Conservation (phyloP, 2,329 filamentous ascomycete genomes). For the Curvularia spicifera region DNA sequence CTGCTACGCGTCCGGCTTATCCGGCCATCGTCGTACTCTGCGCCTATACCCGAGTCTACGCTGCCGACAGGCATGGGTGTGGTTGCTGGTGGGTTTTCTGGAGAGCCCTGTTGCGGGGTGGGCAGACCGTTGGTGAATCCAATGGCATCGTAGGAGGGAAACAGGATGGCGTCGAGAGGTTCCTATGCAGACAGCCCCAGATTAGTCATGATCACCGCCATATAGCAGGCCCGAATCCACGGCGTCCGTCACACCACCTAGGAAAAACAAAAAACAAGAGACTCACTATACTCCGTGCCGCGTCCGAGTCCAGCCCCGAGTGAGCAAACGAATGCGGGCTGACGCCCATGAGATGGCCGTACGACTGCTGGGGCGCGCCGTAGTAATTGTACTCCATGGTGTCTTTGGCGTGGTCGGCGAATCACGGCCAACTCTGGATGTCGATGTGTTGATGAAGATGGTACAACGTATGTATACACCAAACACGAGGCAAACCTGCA, state of each 20-base stretch:
- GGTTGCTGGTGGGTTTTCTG: slow-evolving; percentile 35
- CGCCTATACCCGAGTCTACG: slow-evolving; percentile 52
- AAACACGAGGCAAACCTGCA: no score
- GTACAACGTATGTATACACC: no score
- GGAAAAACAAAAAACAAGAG: background rate
- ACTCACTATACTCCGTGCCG: slow-evolving; percentile 44
- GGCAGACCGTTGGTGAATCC: slow-evolving; percentile 36
- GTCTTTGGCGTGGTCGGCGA: background rate
- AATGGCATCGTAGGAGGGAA: slow-evolving; percentile 42
- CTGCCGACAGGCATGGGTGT: slow-evolving; percentile 48
- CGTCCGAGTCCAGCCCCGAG: slow-evolving; percentile 47
- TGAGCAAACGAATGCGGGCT: slow-evolving; percentile 47
- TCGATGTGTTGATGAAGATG: no score
- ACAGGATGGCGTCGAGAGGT: slow-evolving; percentile 52
- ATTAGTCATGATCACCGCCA: slow-evolving; percentile 29
- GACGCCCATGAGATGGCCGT: slow-evolving; percentile 56
- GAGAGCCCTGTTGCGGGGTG: slow-evolving; percentile 42
- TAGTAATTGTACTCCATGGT: slow-evolving; percentile 66
- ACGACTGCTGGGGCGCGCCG: slow-evolving; percentile 54
- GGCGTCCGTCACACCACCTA: slow-evolving; percentile 3
- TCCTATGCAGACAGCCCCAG: slow-evolving; percentile 41
- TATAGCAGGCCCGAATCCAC: slow-evolving; percentile 15
- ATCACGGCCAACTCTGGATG: background rate
- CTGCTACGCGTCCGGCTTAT: slow-evolving; percentile 49
- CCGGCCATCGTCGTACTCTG: slow-evolving; percentile 48